phyloP scores from a whole-genome alignment of 1,139 yeast species.

The Pichia norvegensis region DNA sequence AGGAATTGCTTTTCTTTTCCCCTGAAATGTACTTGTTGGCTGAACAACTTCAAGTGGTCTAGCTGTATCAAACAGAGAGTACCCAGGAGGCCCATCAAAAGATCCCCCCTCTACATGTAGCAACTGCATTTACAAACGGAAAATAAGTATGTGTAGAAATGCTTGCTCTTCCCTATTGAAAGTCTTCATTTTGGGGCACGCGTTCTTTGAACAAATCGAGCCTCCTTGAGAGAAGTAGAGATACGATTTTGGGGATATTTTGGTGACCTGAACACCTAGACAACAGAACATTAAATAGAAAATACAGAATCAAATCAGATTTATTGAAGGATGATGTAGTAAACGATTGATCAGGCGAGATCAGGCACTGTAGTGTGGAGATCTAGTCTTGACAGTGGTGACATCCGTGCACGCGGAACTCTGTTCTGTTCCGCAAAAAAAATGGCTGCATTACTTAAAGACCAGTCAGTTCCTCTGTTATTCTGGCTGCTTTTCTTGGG shows the following conservation, averaged over 20 bases:
- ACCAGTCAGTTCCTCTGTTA: neutral
- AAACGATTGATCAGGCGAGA: neutral
- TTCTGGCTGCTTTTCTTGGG: neutral
- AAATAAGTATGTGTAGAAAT: no score
- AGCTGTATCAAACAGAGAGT: neutral
- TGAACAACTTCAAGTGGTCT: neutral
- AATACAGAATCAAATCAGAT: no score
- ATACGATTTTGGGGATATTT: no score
- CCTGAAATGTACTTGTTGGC: neutral
- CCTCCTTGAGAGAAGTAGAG: no score
- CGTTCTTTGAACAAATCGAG: no score
- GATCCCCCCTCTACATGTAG: neutral
- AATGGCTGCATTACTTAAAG: neutral
- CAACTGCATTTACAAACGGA: neutral
- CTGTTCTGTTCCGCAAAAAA: neutral
- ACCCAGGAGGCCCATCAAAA: neutral
- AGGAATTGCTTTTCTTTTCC: slow-evolving; percentile 8
- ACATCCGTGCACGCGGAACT: neutral
- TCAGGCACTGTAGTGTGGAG: neutral
- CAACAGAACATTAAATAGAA: no score
- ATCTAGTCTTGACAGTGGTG: neutral
- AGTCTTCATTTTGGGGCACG: neutral
- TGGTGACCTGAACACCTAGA: no score
- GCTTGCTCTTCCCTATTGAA: neutral
- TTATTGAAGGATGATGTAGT: no score